Evolutionary conservation across 768 basidiomycete genomes (phyloP).

Genomic region (Gyrodon lividus): DNA sequence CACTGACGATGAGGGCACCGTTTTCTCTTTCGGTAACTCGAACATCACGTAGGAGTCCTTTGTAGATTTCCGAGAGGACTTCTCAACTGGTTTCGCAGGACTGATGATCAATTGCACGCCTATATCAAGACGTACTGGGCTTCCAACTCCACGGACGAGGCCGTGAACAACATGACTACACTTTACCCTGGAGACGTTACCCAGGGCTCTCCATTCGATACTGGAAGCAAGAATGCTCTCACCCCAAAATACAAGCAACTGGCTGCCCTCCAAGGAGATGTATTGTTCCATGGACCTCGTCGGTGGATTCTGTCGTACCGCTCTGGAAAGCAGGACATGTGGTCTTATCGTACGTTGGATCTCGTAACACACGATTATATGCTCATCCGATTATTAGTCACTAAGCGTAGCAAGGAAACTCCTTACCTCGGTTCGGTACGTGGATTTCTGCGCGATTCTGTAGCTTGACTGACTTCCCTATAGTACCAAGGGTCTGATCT

Average conservation of each 20-base stretch:
- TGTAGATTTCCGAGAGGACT: neutral
- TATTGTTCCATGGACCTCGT: conserved; percentile 48
- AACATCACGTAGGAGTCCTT: conserved; percentile 29
- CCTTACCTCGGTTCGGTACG: conserved; percentile 2
- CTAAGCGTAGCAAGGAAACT: neutral
- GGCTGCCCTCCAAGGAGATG: conserved; percentile 49
- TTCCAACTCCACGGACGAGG: conserved; percentile 2
- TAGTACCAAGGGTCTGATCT: conserved; percentile 6
- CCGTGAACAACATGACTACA: neutral
- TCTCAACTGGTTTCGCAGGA: conserved; percentile 12
- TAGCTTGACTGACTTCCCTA: neutral
- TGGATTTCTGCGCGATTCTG: neutral
- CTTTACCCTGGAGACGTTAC: conserved; percentile 38
- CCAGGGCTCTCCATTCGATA: conserved; percentile 52
- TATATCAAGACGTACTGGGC: conserved; percentile 22
- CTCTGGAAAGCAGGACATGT: conserved; percentile 35
- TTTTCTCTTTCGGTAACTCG: conserved; percentile 26
- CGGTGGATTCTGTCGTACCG: conserved; percentile 42
- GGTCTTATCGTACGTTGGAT: conserved; percentile 4
- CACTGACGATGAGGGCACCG: conserved; percentile 60
- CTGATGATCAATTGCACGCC: conserved; percentile 16
- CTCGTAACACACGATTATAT: neutral
- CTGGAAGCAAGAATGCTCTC: conserved; percentile 40
- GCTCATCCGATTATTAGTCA: neutral
- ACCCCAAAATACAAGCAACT: conserved; percentile 50